These are phyloP conservation scores for Nothophoma quercina DNA, from an alignment of 2,329 filamentous ascomycete genomes.

Conservation along the genomic window DNA sequence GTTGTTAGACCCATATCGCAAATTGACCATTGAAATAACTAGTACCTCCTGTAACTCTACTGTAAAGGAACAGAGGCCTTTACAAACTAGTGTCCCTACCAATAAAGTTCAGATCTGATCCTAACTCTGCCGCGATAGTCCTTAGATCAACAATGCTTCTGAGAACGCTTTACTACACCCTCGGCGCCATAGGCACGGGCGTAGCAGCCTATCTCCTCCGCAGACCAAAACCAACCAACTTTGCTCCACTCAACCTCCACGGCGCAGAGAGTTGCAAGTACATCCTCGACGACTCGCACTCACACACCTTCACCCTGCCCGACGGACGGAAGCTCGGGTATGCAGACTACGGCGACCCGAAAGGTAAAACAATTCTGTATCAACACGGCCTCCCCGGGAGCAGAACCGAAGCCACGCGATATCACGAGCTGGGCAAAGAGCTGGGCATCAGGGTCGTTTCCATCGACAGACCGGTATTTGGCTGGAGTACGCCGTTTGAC, in stretches of 20 bases:
- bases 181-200: background rate
- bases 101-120: too few relatives aligned
- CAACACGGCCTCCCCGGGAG: slow-evolving; percentile 43
- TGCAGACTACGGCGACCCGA: slow-evolving; percentile 40
- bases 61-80: too few relatives aligned
- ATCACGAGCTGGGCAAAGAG: slow-evolving; percentile 31
- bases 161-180: slow-evolving; percentile 1
- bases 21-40: too few relatives aligned
- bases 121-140: too few relatives aligned
- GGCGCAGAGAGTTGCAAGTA: slow-evolving; percentile 7
- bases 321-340: slow-evolving; percentile 50
- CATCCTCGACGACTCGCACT: slow-evolving; percentile 33
- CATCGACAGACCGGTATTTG: slow-evolving; percentile 39
- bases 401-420: slow-evolving; percentile 36
- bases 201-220: background rate
- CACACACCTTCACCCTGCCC: slow-evolving; percentile 40
- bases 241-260: background rate
- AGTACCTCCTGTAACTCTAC: too few relatives aligned
- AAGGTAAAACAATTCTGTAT: slow-evolving; percentile 37
- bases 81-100: too few relatives aligned
- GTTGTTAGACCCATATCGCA: too few relatives aligned
- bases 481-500: slow-evolving; percentile 34
- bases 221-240: background rate
- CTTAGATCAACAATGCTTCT: too few relatives aligned
- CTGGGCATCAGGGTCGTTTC: slow-evolving; percentile 36